phyloP scores from a whole-genome alignment of 2,329 filamentous ascomycete genomes.

The Aspergillus ochraceoroseus region DNA sequence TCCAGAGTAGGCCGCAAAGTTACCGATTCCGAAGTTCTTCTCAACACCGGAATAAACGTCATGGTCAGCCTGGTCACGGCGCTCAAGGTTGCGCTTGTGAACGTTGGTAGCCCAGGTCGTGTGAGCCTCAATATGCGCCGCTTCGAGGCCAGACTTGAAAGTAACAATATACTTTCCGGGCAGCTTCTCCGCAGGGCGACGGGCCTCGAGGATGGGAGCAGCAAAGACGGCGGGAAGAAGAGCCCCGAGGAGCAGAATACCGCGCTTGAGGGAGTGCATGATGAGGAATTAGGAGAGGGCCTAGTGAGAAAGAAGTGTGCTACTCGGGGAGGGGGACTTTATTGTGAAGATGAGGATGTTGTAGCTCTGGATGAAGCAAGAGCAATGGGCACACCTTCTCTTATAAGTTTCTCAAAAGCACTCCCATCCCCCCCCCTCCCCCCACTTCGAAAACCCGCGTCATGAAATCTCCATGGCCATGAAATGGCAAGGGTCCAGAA shows the following conservation, averaged over 20 bases:
- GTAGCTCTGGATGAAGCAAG: constrained; percentile 7
- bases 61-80: constrained; percentile 9
- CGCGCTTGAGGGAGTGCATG: constrained; percentile 23
- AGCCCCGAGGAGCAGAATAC: constrained; percentile 22
- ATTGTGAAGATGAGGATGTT: too few species aligned
- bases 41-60: constrained; percentile 34
- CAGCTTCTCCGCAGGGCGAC: constrained; percentile 14
- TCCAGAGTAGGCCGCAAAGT: constrained; percentile 43
- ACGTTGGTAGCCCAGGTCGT: constrained; percentile 21
- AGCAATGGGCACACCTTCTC: constrained; percentile 9
- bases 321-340: too few species aligned
- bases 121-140: constrained; percentile 20
- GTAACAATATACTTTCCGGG: constrained; percentile 27
- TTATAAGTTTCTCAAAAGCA: constrained; percentile 8
- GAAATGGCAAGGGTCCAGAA: constrained; percentile 12
- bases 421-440: not conserved
- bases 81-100: constrained; percentile 21
- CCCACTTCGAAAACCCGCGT: not conserved
- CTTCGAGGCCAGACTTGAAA: constrained; percentile 21
- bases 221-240: constrained; percentile 24
- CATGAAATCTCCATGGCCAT: constrained; percentile 10
- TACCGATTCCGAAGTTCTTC: constrained; percentile 41
- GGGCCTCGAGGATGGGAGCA: constrained; percentile 16
- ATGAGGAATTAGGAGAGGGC: not conserved
- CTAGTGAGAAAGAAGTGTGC: not conserved